Evolutionary conservation across 164 flowering plant genomes (phyloP).

Genomic region (Houttuynia cordata): DNA sequence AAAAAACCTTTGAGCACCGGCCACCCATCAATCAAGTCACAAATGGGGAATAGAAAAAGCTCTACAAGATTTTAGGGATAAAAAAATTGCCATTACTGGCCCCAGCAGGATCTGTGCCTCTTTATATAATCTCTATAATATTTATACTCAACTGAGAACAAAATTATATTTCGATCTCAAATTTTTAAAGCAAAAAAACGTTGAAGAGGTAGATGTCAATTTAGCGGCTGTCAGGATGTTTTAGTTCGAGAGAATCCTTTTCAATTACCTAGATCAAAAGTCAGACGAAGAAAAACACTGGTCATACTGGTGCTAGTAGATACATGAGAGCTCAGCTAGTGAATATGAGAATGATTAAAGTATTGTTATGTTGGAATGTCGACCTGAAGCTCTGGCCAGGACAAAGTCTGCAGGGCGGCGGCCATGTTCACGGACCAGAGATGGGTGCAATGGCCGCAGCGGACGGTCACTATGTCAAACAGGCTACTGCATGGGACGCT

Average conservation of each 20-base stretch:
- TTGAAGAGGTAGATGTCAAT: conserved; percentile 9
- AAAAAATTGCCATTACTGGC: background rate
- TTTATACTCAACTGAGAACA: conserved; percentile 1
- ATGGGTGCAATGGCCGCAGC: conserved; percentile 94
- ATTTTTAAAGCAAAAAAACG: conserved; percentile 6
- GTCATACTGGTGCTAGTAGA: background rate
- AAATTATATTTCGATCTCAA: no score
- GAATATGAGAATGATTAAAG: background rate
- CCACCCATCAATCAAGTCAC: conserved; percentile 36
- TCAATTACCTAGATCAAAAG: background rate
- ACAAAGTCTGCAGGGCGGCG: conserved; percentile 63
- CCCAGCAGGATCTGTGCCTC: conserved; percentile 2
- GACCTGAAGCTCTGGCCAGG: conserved; percentile 55
- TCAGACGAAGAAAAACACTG: no score
- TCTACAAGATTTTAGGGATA: background rate
- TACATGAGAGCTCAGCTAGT: background rate
- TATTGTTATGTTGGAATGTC: background rate
- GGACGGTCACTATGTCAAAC: conserved; percentile 77
- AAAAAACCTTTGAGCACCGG: background rate
- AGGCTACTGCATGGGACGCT: conserved; percentile 95
- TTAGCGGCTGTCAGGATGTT: conserved; percentile 29
- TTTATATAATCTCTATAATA: no score
- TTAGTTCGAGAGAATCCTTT: background rate
- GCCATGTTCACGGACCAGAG: conserved; percentile 98
- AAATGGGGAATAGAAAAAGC: background rate